Base-by-base conservation (phyloP, 805 yeast species). In the Candida adriatica region DNA sequence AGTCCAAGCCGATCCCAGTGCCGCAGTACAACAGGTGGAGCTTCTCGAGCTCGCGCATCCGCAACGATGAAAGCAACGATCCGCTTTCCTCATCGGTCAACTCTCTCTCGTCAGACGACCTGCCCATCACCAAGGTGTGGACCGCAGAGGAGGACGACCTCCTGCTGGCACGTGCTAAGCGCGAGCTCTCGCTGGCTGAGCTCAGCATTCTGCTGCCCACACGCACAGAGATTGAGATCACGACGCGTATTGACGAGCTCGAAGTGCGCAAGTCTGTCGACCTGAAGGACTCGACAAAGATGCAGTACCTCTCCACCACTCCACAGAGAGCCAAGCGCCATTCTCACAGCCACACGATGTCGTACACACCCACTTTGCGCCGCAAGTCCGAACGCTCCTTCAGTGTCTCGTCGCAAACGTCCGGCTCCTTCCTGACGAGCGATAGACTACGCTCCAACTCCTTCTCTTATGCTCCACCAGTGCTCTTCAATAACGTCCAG, bases 201-300 rank as follows among this genome's bases (percentile, higher is more conserved):
- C 60, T 86, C 23, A 68, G 80, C 11, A 77, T 85, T 20, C 56
- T 86, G 31, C 61, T 86, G 26, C 90, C 92, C 11, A 70, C 68
- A 35, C 70, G 85, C 41, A 66, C 92, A 0, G 87, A 81, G 50
- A 64, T 64, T n/a, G 92, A 84, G 44, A 86, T 86, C 26, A 66
- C 72, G 64, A 56, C 68, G 23, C 64, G 92, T 39, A 70, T 81
- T 15, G 71, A 64, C 29, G 57, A 64, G 30, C 50, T 75, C 24
- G 66, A 61, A 13, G 25, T 27, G 6, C 27, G 29, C 31, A 30
- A 40, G 4, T 24, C 31, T 3, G 18, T 29, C n/a, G 37, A 29
- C 13, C 8, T 29, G 16, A 31, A 18, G 14, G 37, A 38, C 5
- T 8, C 25, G 3, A 34, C 38, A n/a, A 38, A 32, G 20, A 5